Percentiles rank a stretch among this genome's conserved stretches.
Conservation (phyloP, 257 asterid genomes). For the Solanum piurae region DNA sequence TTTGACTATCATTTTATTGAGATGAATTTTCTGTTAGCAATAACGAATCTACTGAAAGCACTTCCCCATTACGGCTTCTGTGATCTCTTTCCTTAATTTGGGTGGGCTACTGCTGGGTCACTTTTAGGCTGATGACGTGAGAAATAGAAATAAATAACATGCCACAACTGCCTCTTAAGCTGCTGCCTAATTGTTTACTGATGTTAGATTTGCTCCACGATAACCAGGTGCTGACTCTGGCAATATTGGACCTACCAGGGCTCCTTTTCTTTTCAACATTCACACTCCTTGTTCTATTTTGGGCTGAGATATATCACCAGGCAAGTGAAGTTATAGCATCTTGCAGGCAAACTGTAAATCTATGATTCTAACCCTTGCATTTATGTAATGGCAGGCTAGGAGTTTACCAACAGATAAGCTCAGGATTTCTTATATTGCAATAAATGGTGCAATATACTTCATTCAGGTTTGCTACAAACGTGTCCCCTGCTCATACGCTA, state of each 20-base stretch:
- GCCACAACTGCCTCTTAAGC: background rate
- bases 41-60: background rate
- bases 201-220: background rate
- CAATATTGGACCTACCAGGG: conserved; percentile 82
- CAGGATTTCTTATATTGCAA: conserved; percentile 44
- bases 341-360: background rate
- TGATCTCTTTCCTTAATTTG: background rate
- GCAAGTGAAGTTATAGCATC: conserved; percentile 22
- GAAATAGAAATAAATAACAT: background rate
- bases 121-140: background rate
- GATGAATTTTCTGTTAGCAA: background rate
- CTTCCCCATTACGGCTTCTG: background rate
- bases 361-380: conserved; percentile 10
- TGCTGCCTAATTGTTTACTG: background rate
- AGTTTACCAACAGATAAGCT: conserved; percentile 89
- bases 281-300: conserved; percentile 81
- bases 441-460: conserved; percentile 62
- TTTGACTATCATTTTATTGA: background rate
- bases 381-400: conserved; percentile 66
- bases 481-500: background rate
- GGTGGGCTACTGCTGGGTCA: background rate
- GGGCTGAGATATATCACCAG: conserved; percentile 98
- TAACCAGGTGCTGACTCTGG: conserved; percentile 52
- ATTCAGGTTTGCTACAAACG: conserved; percentile 50
- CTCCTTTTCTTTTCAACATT: conserved; percentile 84